A percentile compares a stretch with the other conserved stretches of the same genome.
Conservation (phyloP, 1,139 yeast species). For the Debaryomyces subglobosus region DNA sequence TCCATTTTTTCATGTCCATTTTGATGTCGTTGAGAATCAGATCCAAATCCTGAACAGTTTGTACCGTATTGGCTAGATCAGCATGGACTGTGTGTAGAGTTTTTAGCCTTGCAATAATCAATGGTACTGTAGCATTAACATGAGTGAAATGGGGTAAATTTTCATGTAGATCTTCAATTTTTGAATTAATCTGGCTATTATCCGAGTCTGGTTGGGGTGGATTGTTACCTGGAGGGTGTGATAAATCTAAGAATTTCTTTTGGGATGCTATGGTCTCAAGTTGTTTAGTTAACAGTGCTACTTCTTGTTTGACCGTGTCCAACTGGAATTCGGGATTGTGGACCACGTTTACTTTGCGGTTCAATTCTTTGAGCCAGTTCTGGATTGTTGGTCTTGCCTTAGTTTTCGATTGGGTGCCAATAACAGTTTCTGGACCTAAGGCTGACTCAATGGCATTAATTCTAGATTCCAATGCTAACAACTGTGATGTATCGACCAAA, state of each 20-base stretch:
- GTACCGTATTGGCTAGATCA: constrained; percentile 33
- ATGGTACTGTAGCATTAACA: constrained; percentile 40
- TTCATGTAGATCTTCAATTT: constrained; percentile 41
- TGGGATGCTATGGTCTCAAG: constrained; percentile 21
- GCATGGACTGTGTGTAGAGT: constrained; percentile 49
- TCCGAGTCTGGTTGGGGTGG: constrained; percentile 2
- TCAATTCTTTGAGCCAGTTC: constrained; percentile 35
- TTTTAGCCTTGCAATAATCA: constrained; percentile 44
- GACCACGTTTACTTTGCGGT: constrained; percentile 40
- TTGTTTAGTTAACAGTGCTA: constrained; percentile 18
- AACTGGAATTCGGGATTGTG: constrained; percentile 37
- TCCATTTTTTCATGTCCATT: constrained; percentile 46
- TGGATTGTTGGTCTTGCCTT: constrained; percentile 16
- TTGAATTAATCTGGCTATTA: constrained; percentile 17
- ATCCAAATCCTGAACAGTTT: constrained; percentile 38
- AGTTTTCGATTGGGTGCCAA: background rate
- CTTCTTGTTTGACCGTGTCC: constrained; percentile 21
- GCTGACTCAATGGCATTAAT: constrained; percentile 25
- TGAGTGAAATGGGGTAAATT: constrained; percentile 40
- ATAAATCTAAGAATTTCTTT: constrained; percentile 17
- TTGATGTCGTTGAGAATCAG: constrained; percentile 33
- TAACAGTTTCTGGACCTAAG: constrained; percentile 21
- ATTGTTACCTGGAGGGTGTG: constrained; percentile 2
- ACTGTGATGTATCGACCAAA: constrained; percentile 12
- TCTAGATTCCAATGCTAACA: constrained; percentile 28